These are phyloP conservation scores for Cyclostephanos tholiformis DNA, from an alignment of 108 stramenopile species.

Conservation along the genomic window DNA sequence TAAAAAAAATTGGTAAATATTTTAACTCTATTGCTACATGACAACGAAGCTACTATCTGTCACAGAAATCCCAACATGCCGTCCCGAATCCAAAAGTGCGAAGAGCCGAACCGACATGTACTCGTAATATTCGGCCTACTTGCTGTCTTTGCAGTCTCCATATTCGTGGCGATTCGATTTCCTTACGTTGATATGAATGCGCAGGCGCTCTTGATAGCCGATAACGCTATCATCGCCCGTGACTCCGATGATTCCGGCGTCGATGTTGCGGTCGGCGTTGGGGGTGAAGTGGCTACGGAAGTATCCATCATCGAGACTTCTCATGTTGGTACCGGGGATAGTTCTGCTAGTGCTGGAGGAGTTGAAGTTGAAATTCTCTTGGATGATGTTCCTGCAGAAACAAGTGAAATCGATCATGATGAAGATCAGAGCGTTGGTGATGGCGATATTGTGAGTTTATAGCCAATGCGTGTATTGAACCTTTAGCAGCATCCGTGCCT, in stretches of 20 bases:
- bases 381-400: background rate
- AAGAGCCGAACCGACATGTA: background rate
- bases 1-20: too few relatives aligned
- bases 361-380: background rate
- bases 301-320: background rate
- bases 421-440: too few relatives aligned
- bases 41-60: background rate
- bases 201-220: background rate
- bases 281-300: background rate
- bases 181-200: slow-evolving; percentile 4
- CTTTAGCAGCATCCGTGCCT: too few relatives aligned
- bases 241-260: background rate
- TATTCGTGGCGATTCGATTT: background rate
- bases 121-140: background rate
- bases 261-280: background rate
- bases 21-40: too few relatives aligned
- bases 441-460: too few relatives aligned
- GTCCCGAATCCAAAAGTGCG: slow-evolving; percentile 7
- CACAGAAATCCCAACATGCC: background rate
- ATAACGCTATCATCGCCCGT: background rate
- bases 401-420: background rate
- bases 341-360: background rate
- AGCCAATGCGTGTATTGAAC: too few relatives aligned
- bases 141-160: background rate
- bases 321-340: background rate